These are phyloP conservation scores for Fusarium papillatum DNA, from an alignment of 2,329 filamentous ascomycete genomes.

Conservation along the genomic window DNA sequence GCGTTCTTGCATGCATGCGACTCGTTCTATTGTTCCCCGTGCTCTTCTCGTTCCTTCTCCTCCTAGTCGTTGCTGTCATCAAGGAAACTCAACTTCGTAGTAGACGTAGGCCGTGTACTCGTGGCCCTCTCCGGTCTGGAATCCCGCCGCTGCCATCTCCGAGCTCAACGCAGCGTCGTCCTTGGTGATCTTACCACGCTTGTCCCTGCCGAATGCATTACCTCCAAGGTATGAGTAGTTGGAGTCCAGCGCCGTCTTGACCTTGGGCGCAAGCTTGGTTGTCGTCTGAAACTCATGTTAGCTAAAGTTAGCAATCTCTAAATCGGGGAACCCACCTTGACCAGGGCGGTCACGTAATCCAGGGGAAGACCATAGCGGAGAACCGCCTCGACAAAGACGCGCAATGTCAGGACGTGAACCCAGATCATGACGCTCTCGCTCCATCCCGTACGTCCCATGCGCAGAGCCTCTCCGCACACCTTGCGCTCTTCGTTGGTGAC, in stretches of 20 bases:
- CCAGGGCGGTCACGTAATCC: slow-evolving; percentile 86
- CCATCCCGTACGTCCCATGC: slow-evolving; percentile 92
- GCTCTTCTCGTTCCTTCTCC: slow-evolving; percentile 1
- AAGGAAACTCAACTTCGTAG: slow-evolving; percentile 89
- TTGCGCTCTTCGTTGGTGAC: slow-evolving; percentile 89
- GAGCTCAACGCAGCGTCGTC: slow-evolving; percentile 85
- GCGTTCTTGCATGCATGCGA: slow-evolving; percentile 42
- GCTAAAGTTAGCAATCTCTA: not conserved
- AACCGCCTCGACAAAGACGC: slow-evolving; percentile 99
- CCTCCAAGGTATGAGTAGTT: slow-evolving; percentile 94
- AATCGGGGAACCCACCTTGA: slow-evolving; percentile 78
- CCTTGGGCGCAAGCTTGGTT: slow-evolving; percentile 84
- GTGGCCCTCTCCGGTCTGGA: slow-evolving; percentile 76
- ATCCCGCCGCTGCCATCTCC: slow-evolving; percentile 85
- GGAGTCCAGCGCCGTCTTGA: slow-evolving; percentile 83
- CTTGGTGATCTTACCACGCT: slow-evolving; percentile 91
- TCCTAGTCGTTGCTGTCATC: slow-evolving; percentile 19
- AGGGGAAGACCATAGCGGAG: slow-evolving; percentile 93
- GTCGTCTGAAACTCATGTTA: slow-evolving; percentile 72
- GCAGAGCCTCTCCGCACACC: slow-evolving; percentile 91
- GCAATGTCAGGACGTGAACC: slow-evolving; percentile 90
- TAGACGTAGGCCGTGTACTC: slow-evolving; percentile 98
- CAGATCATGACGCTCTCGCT: slow-evolving; percentile 97
- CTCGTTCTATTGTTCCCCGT: slow-evolving; percentile 28
- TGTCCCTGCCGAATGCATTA: slow-evolving; percentile 94